phyloP scores from a whole-genome alignment of 2,329 filamentous ascomycete genomes.

The Penicillium nordicum region DNA sequence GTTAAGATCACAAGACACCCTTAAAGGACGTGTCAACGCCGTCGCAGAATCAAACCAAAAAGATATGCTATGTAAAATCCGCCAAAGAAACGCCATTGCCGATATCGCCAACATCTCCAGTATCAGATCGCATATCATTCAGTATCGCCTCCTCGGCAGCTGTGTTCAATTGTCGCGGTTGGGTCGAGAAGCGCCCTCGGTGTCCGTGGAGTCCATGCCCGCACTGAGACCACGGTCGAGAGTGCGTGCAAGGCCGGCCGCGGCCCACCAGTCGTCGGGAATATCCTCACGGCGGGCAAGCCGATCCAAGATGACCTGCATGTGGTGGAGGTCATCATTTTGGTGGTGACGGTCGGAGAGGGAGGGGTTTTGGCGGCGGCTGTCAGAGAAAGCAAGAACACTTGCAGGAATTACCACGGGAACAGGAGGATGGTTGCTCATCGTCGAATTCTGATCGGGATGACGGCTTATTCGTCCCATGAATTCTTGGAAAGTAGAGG shows the following conservation, averaged over 20 bases:
- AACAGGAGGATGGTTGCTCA: constrained; percentile 34
- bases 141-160: not conserved
- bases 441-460: constrained; percentile 29
- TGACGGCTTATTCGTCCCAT: constrained; percentile 17
- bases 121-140: not conserved
- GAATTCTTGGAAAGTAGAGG: constrained; percentile 13
- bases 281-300: constrained; percentile 70
- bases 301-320: constrained; percentile 69
- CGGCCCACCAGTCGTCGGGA: constrained; percentile 78
- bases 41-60: not conserved
- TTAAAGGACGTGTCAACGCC: not conserved
- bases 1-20: not conserved
- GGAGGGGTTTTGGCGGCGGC: constrained; percentile 6
- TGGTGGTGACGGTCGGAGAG: constrained; percentile 28
- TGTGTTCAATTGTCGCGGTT: constrained; percentile 7
- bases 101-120: not conserved
- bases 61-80: not conserved
- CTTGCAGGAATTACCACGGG: not conserved
- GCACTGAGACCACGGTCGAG: constrained; percentile 31
- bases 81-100: constrained; percentile 2
- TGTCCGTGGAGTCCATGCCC: constrained; percentile 22
- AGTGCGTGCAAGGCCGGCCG: constrained; percentile 63
- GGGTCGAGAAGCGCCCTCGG: constrained; percentile 20
- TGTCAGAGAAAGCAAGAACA: not conserved
- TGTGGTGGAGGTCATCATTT: constrained; percentile 53